A percentile compares a stretch with the other conserved stretches of the same genome.
phyloP scores from a whole-genome alignment of 176 grass and related monocot genomes.

The Aegilops speltoides region DNA sequence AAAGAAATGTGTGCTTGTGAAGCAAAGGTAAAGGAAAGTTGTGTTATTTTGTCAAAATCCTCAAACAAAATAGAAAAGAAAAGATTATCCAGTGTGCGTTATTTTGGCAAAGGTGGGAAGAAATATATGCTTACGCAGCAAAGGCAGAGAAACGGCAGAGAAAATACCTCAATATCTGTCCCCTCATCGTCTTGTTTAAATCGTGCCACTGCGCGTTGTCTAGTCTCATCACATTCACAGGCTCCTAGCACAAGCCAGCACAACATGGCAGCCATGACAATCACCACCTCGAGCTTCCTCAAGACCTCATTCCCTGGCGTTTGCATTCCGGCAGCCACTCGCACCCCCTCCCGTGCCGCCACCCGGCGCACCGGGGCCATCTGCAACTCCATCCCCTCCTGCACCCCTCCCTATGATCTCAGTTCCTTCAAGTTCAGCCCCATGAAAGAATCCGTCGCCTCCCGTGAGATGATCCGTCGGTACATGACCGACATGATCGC shows the following conservation, averaged over 20 bases:
- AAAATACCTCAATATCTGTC: too few species aligned
- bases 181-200: too few species aligned
- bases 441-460: constrained; percentile 83
- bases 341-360: neutral
- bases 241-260: neutral
- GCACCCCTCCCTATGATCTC: constrained; percentile 66
- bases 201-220: too few species aligned
- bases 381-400: constrained; percentile 35
- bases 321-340: neutral
- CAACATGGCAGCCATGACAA: constrained; percentile 60
- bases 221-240: too few species aligned
- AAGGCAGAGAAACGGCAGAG: too few species aligned
- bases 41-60: too few species aligned
- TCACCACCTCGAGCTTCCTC: constrained; percentile 37
- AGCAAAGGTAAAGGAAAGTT: too few species aligned
- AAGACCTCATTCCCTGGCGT: constrained; percentile 45
- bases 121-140: too few species aligned
- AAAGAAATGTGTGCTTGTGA: too few species aligned
- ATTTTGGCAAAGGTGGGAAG: too few species aligned
- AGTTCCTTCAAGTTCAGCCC: constrained; percentile 62
- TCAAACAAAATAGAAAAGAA: too few species aligned
- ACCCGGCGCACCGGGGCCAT: constrained; percentile 1
- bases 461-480: constrained; percentile 82
- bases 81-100: too few species aligned
- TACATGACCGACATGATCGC: constrained; percentile 99